These are phyloP conservation scores for Metarhizium sp. DNA, from an alignment of 2,329 filamentous ascomycete genomes.

Conservation along the genomic window DNA sequence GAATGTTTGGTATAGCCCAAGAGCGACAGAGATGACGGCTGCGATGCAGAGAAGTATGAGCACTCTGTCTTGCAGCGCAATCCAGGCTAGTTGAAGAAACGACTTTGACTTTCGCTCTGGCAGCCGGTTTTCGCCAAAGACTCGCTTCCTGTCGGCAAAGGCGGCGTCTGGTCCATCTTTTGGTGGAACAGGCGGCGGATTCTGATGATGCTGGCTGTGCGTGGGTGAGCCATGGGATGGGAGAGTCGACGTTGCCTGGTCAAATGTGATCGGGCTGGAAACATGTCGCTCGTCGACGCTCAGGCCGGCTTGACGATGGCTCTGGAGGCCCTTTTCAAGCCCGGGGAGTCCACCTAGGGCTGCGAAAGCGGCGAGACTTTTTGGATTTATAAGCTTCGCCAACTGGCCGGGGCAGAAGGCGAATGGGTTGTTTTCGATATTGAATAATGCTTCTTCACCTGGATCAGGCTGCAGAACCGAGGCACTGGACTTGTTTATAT, in stretches of 20 bases:
- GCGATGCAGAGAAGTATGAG: conserved; percentile 61
- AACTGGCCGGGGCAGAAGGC: conserved; percentile 74
- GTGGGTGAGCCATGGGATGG: neutral
- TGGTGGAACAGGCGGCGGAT: conserved; percentile 12
- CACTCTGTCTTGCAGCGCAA: conserved; percentile 65
- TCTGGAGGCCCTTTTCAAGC: conserved; percentile 63
- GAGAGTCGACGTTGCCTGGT: conserved; percentile 36
- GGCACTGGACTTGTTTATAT: too few relatives aligned
- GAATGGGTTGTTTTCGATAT: conserved; percentile 68
- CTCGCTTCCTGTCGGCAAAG: conserved; percentile 17
- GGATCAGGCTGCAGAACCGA: conserved; percentile 51
- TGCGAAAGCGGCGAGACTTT: conserved; percentile 65
- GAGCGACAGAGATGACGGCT: conserved; percentile 56
- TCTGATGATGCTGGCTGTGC: neutral
- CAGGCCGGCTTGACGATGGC: conserved; percentile 54
- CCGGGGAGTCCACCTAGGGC: conserved; percentile 65
- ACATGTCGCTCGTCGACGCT: conserved; percentile 60
- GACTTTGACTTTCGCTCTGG: conserved; percentile 55
- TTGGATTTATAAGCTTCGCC: conserved; percentile 71
- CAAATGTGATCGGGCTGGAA: conserved; percentile 55
- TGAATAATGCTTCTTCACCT: conserved; percentile 60
- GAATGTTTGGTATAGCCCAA: conserved; percentile 62
- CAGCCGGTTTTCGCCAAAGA: conserved; percentile 42
- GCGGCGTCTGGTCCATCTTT: conserved; percentile 10
- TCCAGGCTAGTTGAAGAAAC: conserved; percentile 54